Evolutionary conservation across 2,329 filamentous ascomycete species (phyloP).

Genomic region (Aureobasidium sp.): DNA sequence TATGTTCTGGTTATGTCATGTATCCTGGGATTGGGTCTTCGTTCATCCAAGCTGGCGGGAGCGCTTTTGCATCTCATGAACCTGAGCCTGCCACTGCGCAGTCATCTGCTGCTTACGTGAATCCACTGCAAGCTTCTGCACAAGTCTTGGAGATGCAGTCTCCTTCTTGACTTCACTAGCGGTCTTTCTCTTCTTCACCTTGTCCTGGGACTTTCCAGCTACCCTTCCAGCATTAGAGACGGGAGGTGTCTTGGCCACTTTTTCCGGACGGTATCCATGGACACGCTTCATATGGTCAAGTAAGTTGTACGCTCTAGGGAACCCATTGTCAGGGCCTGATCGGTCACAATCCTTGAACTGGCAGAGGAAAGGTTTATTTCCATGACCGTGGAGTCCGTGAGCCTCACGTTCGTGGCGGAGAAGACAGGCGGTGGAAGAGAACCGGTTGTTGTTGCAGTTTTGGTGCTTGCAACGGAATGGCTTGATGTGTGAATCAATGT

Average conservation of each 20-base stretch:
- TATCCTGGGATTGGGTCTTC: neutral
- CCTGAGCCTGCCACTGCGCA: neutral
- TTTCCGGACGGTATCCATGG: conserved; percentile 49
- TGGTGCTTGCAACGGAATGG: conserved; percentile 89
- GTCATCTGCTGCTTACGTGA: conserved; percentile 3
- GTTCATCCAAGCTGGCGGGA: conserved; percentile 9
- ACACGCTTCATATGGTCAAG: conserved; percentile 96
- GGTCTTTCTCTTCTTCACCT: conserved; percentile 12
- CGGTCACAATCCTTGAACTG: conserved; percentile 82
- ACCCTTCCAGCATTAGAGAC: conserved; percentile 2
- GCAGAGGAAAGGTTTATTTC: conserved; percentile 86
- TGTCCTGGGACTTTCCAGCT: neutral
- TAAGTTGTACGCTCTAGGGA: conserved; percentile 91
- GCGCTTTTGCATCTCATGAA: neutral
- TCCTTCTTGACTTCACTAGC: neutral
- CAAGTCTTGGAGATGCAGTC: neutral
- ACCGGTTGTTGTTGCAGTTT: conserved; percentile 75
- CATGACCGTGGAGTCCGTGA: conserved; percentile 90
- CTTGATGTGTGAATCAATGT: conserved; percentile 92
- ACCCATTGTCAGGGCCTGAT: conserved; percentile 72
- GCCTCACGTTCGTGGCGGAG: conserved; percentile 93
- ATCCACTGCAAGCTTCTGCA: neutral
- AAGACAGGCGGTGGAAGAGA: conserved; percentile 91
- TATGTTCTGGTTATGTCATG: neutral
- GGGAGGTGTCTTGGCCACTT: conserved; percentile 13